phyloP scores from a whole-genome alignment of 2,329 filamentous ascomycete species.

The Hansfordia pulvinata region DNA sequence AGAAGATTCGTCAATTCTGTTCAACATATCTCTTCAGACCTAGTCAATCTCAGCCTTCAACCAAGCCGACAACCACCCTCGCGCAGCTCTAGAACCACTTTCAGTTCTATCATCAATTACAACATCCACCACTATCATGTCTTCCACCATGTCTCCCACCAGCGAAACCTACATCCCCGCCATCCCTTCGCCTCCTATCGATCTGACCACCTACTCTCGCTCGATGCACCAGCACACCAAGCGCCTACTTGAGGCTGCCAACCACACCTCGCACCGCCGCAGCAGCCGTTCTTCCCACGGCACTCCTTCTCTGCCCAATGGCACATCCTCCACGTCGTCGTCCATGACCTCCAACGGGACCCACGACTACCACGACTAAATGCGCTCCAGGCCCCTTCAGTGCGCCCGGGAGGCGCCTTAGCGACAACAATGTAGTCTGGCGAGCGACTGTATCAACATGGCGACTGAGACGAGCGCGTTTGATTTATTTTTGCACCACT shows the following conservation, averaged over 20 bases:
- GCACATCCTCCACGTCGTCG: constrained; percentile 8
- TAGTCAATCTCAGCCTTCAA: neutral
- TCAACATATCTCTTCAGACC: too few relatives aligned
- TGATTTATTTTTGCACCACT: too few relatives aligned
- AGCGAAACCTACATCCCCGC: constrained; percentile 12
- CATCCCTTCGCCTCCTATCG: constrained; percentile 13
- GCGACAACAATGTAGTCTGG: too few relatives aligned
- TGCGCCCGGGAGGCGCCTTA: too few relatives aligned
- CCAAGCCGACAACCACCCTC: too few relatives aligned
- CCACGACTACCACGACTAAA: constrained; percentile 14
- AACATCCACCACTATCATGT: neutral
- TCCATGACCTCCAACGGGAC: constrained; percentile 6
- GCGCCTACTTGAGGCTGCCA: constrained; percentile 48
- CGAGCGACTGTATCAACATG: too few relatives aligned
- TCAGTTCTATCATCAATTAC: constrained; percentile 1
- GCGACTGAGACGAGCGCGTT: too few relatives aligned
- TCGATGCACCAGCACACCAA: constrained; percentile 54
- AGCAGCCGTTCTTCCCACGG: constrained; percentile 5
- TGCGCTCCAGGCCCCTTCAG: too few relatives aligned
- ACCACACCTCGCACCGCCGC: constrained; percentile 26
- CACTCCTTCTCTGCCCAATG: constrained; percentile 11
- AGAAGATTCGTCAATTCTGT: too few relatives aligned
- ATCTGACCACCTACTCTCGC: constrained; percentile 33
- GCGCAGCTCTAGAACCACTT: too few relatives aligned
- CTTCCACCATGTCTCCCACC: constrained; percentile 13